phyloP scores from a whole-genome alignment of 352 stramenopile species.

The Globisporangium nodosum region DNA sequence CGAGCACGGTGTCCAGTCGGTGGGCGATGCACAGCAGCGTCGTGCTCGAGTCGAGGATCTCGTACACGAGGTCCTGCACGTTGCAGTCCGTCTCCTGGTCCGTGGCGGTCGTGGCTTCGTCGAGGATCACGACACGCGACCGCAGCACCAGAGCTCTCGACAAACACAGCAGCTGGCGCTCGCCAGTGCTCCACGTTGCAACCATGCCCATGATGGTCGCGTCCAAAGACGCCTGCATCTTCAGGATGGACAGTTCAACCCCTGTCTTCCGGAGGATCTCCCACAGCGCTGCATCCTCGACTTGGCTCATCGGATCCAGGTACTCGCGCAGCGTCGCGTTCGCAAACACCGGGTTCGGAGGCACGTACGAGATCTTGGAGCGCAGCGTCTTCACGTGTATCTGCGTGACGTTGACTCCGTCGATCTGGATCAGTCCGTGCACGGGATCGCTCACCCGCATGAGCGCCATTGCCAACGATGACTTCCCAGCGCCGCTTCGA shows the following conservation, averaged over 20 bases:
- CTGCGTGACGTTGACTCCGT: constrained; percentile 76
- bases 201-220: constrained; percentile 61
- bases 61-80: constrained; percentile 58
- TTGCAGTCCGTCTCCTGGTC: constrained; percentile 65
- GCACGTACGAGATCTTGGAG: constrained; percentile 64
- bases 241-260: constrained; percentile 30
- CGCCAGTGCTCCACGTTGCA: constrained; percentile 88
- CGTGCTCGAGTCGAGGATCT: constrained; percentile 80
- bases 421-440: constrained; percentile 77
- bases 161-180: constrained; percentile 93
- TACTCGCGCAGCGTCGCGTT: constrained; percentile 89
- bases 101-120: constrained; percentile 91
- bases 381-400: constrained; percentile 35
- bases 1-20: constrained; percentile 90
- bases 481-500: constrained; percentile 60
- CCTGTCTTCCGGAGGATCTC: constrained; percentile 37
- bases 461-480: constrained; percentile 47
- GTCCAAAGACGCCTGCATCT: constrained; percentile 24
- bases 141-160: constrained; percentile 87
- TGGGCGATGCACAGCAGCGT: constrained; percentile 95
- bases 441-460: constrained; percentile 36
- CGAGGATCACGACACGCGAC: constrained; percentile 89
- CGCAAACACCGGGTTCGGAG: constrained; percentile 91
- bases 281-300: constrained; percentile 55
- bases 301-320: constrained; percentile 85